Conservation (phyloP, 257 asterid genomes). For the Lantana camara region DNA sequence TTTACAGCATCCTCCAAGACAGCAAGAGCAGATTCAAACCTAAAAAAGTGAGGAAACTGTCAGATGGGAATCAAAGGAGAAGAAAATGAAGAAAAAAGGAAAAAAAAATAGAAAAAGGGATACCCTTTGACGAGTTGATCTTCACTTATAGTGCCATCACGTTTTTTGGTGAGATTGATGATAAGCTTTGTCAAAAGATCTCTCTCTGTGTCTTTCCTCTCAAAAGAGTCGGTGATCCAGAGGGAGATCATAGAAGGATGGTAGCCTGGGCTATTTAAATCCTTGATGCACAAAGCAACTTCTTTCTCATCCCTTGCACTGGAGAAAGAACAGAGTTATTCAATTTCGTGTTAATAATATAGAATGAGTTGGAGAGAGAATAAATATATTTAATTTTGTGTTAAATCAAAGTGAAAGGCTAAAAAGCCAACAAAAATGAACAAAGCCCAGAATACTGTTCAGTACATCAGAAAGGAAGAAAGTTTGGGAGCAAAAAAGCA, state of each 20-base stretch:
- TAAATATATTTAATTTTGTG: too few relatives aligned
- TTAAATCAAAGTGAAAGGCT: background rate
- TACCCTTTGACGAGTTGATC: conserved; percentile 74
- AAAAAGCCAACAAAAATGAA: background rate
- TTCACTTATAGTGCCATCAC: conserved; percentile 42
- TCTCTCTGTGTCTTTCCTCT: conserved; percentile 70
- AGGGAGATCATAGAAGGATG: conserved; percentile 80
- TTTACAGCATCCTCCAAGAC: conserved; percentile 68
- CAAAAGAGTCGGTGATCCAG: conserved; percentile 91
- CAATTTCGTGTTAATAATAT: conserved; percentile 12
- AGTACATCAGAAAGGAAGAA: background rate
- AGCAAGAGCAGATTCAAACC: conserved; percentile 63
- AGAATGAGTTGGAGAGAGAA: background rate
- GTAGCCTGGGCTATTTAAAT: conserved; percentile 69
- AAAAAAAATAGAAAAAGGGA: too few relatives aligned
- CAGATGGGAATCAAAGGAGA: background rate
- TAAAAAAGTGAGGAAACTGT: conserved; percentile 27
- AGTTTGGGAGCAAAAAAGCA: background rate
- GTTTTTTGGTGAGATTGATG: conserved; percentile 47
- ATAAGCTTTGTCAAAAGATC: conserved; percentile 66
- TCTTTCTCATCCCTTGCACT: conserved; percentile 88
- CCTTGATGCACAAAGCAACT: conserved; percentile 80
- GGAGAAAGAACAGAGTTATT: conserved; percentile 24
- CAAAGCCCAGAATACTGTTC: background rate
- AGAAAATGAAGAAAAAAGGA: too few relatives aligned